A percentile compares a stretch with the other conserved stretches of the same genome.
These are phyloP conservation scores for Xylaria curta DNA, from an alignment of 495 filamentous ascomycete species.

Conservation along the genomic window DNA sequence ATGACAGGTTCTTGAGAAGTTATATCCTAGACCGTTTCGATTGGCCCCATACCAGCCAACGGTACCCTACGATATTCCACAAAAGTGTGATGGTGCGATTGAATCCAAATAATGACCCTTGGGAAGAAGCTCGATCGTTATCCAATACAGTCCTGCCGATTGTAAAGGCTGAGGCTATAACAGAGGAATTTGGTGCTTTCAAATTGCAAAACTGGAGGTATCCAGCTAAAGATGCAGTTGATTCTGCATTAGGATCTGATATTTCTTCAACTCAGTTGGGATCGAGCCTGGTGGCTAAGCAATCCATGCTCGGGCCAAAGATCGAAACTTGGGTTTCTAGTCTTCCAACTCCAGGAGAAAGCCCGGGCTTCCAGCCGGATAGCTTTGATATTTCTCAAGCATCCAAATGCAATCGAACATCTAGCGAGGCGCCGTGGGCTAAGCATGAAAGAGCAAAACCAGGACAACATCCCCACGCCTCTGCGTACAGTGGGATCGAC, in stretches of 20 bases:
- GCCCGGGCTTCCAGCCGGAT: not conserved
- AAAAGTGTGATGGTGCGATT: slow-evolving; percentile 30
- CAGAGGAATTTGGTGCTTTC: slow-evolving; percentile 21
- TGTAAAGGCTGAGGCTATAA: not conserved
- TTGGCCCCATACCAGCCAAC: not conserved
- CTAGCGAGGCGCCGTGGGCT: not conserved
- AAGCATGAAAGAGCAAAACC: not conserved
- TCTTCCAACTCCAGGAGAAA: not conserved
- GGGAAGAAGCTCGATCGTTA: not conserved
- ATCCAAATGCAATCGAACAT: not conserved
- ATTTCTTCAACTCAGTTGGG: not conserved
- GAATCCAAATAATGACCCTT: slow-evolving; percentile 6
- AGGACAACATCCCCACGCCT: not conserved
- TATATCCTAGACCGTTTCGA: slow-evolving; percentile 36
- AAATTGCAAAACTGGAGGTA: slow-evolving; percentile 18
- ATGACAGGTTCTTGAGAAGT: slow-evolving; percentile 6
- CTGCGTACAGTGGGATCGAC: not conserved
- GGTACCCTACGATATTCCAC: slow-evolving; percentile 30
- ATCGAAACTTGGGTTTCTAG: slow-evolving; percentile 22
- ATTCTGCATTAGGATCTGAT: not conserved
- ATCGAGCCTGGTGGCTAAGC: slow-evolving; percentile 23
- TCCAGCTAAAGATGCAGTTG: not conserved
- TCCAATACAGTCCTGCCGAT: slow-evolving; percentile 3
- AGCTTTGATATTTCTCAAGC: not conserved
- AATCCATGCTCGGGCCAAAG: slow-evolving; percentile 24